A percentile compares a stretch with the other conserved stretches of the same genome.
phyloP scores from a whole-genome alignment of 23 red algal species.

The Gracilaria gracilis region DNA sequence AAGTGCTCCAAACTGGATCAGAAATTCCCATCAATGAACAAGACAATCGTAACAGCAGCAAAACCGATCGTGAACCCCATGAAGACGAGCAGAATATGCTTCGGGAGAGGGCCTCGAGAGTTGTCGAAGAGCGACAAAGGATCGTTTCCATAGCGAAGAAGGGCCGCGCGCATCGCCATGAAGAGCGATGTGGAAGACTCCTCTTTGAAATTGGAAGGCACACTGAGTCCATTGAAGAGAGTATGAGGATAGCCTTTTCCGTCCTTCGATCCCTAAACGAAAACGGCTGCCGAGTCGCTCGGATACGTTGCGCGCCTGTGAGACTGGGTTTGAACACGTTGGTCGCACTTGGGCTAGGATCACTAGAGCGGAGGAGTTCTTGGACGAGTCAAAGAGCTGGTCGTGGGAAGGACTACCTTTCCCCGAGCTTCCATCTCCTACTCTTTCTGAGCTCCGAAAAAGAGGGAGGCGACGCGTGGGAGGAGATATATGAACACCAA shows the following conservation, averaged over 20 bases:
- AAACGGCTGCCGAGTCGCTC: conserved; percentile 7
- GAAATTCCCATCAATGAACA: not conserved
- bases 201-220: not conserved
- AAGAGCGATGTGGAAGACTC: not conserved
- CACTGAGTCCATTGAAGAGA: not conserved
- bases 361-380: not conserved
- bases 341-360: not conserved
- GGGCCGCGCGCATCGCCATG: not conserved
- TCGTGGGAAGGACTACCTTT: conserved; percentile 21
- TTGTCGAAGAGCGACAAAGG: conserved; percentile 32
- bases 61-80: not conserved
- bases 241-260: not conserved
- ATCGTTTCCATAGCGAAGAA: conserved; percentile 13
- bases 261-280: not conserved
- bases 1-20: not conserved
- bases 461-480: not conserved
- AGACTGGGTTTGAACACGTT: not conserved
- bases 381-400: not conserved
- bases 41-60: not conserved
- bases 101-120: conserved; percentile 8
- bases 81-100: not conserved
- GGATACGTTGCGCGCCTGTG: not conserved
- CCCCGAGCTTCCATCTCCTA: not conserved
- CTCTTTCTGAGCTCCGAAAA: not conserved
- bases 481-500: not conserved